phyloP scores from a whole-genome alignment of 371 early-diverging fungal species.

The Rhizopus sp. region DNA sequence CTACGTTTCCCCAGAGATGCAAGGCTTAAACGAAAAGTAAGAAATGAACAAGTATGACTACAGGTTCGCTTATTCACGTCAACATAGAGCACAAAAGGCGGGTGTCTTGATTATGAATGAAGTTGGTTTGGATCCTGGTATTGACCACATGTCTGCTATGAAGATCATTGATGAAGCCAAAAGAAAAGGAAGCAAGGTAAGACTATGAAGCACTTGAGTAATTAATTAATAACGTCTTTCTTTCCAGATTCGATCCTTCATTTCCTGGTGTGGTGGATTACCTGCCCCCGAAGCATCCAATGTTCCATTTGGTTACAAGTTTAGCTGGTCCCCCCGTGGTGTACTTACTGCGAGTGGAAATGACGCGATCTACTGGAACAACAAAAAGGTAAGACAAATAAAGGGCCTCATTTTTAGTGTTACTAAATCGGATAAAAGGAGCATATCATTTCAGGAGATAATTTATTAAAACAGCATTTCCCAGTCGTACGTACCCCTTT shows the following conservation, averaged over 20 bases:
- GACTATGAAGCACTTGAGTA: slow-evolving; percentile 16
- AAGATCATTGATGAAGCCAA: slow-evolving; percentile 90
- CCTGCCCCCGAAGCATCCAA: slow-evolving; percentile 89
- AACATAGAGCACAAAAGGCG: slow-evolving; percentile 74
- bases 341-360: slow-evolving; percentile 85
- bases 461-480: slow-evolving; percentile 69
- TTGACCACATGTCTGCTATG: slow-evolving; percentile 98
- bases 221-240: slow-evolving; percentile 6
- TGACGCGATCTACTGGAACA: slow-evolving; percentile 76
- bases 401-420: not conserved
- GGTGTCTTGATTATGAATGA: slow-evolving; percentile 93
- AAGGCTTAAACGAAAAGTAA: slow-evolving; percentile 67
- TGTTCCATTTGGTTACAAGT: slow-evolving; percentile 90
- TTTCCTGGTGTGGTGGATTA: slow-evolving; percentile 90
- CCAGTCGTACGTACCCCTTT: slow-evolving; percentile 66
- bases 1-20: slow-evolving; percentile 94
- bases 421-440: slow-evolving; percentile 15
- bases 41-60: slow-evolving; percentile 1
- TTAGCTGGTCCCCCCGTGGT: slow-evolving; percentile 88
- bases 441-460: slow-evolving; percentile 68
- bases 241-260: slow-evolving; percentile 69
- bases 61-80: not conserved
- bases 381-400: slow-evolving; percentile 58
- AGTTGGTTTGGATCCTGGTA: slow-evolving; percentile 97
- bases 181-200: slow-evolving; percentile 50